phyloP scores from a whole-genome alignment of 495 filamentous ascomycete genomes.

The Neurospora tetrasperma region DNA sequence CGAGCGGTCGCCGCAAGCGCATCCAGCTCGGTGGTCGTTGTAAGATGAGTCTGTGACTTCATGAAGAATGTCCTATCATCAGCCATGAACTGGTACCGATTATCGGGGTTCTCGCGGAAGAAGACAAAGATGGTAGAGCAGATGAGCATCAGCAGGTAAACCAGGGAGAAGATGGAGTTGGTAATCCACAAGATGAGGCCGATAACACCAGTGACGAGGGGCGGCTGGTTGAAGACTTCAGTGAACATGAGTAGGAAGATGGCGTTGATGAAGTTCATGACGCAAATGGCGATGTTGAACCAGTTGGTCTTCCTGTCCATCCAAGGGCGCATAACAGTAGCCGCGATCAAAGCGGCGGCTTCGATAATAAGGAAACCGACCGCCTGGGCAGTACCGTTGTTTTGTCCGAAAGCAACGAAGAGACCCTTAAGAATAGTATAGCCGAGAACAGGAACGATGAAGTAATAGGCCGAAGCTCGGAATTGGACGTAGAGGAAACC shows the following conservation, averaged over 20 bases:
- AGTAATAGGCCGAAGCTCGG: constrained; percentile 94
- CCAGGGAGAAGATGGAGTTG: constrained; percentile 77
- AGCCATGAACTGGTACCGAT: constrained; percentile 91
- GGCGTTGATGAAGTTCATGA: constrained; percentile 82
- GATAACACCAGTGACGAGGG: constrained; percentile 86
- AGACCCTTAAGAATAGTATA: constrained; percentile 81
- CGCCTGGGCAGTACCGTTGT: constrained; percentile 62
- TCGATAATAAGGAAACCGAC: constrained; percentile 80
- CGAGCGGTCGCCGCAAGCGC: constrained; percentile 88
- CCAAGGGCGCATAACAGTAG: constrained; percentile 81
- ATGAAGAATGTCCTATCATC: constrained; percentile 96
- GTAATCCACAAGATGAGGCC: constrained; percentile 91
- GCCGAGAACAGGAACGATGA: constrained; percentile 70
- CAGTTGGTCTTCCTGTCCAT: constrained; percentile 99
- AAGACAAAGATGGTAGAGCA: constrained; percentile 75
- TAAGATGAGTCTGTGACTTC: constrained; percentile 88
- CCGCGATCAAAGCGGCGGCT: constrained; percentile 64
- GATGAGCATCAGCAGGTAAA: constrained; percentile 81
- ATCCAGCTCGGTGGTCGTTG: constrained; percentile 77
- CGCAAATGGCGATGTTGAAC: constrained; percentile 90
- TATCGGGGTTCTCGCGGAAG: constrained; percentile 90
- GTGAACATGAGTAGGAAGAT: constrained; percentile 80
- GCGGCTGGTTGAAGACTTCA: constrained; percentile 76
- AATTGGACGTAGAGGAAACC: constrained; percentile 98
- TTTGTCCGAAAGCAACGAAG: constrained; percentile 81